A percentile compares a stretch with the other conserved stretches of the same genome.
phyloP scores from a whole-genome alignment of 1,139 yeast species.

The Nakaseomyces nivariensis region DNA sequence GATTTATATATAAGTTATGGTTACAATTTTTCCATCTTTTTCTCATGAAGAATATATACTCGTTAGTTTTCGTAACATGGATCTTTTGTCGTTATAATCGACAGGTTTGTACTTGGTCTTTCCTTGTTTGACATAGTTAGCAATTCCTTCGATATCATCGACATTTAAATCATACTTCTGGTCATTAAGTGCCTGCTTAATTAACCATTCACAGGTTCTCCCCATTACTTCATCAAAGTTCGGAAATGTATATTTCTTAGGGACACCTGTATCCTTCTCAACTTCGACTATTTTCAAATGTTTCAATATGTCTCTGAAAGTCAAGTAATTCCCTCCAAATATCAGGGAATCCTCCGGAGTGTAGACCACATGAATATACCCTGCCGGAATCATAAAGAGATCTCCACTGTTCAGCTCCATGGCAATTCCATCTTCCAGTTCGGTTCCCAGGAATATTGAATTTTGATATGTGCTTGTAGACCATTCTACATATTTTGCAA shows the following conservation, averaged over 20 bases:
- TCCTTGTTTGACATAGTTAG: conserved; percentile 1
- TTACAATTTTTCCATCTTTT: neutral
- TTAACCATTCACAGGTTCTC: conserved; percentile 19
- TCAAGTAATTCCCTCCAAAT: conserved; percentile 79
- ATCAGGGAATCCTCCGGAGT: conserved; percentile 76
- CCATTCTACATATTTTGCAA: conserved; percentile 60
- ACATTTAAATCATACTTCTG: neutral
- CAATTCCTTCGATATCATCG: neutral
- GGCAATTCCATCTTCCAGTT: conserved; percentile 42
- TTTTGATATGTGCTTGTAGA: conserved; percentile 47
- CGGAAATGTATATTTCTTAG: conserved; percentile 70
- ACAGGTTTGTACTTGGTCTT: conserved; percentile 4
- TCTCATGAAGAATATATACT: neutral
- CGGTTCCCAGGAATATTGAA: conserved; percentile 57
- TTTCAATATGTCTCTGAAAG: conserved; percentile 48
- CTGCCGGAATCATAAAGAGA: conserved; percentile 74
- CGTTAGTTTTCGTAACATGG: neutral
- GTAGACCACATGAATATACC: conserved; percentile 88
- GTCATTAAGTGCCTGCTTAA: neutral
- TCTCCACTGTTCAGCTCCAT: conserved; percentile 64
- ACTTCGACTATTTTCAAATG: conserved; percentile 54
- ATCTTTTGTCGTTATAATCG: neutral
- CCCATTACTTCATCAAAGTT: conserved; percentile 53
- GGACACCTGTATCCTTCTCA: conserved; percentile 63
- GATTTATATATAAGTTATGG: neutral